phyloP scores from a whole-genome alignment of 805 yeast species.

The Ogataea siamensis region DNA sequence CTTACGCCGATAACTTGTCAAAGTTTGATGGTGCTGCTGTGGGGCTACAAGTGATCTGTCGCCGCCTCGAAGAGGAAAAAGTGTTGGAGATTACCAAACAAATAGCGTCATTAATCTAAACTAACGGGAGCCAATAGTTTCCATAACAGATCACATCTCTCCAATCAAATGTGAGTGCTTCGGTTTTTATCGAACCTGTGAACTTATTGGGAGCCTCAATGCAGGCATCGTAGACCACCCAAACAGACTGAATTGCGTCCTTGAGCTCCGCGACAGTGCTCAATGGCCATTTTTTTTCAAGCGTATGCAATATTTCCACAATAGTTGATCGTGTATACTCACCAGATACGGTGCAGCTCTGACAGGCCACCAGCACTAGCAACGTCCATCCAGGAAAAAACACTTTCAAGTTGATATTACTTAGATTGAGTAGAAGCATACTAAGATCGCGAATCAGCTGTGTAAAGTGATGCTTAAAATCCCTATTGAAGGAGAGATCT shows the following conservation, averaged over 20 bases:
- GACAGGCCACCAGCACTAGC: slow-evolving; percentile 25
- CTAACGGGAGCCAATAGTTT: slow-evolving; percentile 28
- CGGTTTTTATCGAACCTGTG: slow-evolving; percentile 3
- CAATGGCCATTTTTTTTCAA: slow-evolving; percentile 31
- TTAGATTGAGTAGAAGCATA: slow-evolving; percentile 12
- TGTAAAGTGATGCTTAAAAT: slow-evolving; percentile 10
- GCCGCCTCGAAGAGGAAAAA: slow-evolving; percentile 59
- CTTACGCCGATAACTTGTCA: slow-evolving; percentile 38
- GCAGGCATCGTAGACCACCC: slow-evolving; percentile 30
- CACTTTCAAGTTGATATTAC: slow-evolving; percentile 12
- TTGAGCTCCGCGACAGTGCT: slow-evolving; percentile 24
- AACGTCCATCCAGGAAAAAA: slow-evolving; percentile 36
- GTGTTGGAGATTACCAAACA: slow-evolving; percentile 46
- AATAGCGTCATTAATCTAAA: slow-evolving; percentile 26
- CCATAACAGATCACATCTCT: slow-evolving; percentile 27
- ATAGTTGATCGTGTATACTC: slow-evolving; percentile 18
- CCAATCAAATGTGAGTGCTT: slow-evolving; percentile 26
- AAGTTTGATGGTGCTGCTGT: slow-evolving; percentile 57
- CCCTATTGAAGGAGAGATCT: slow-evolving; percentile 8
- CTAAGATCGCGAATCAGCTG: slow-evolving; percentile 14
- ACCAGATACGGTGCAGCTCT: slow-evolving; percentile 10
- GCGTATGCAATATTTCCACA: slow-evolving; percentile 19
- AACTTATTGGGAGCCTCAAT: slow-evolving; percentile 10
- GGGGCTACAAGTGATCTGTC: slow-evolving; percentile 59
- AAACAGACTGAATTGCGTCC: slow-evolving; percentile 29